phyloP scores from a whole-genome alignment of 1,284 basidiomycete species.

The Cryptococcus hybrid region DNA sequence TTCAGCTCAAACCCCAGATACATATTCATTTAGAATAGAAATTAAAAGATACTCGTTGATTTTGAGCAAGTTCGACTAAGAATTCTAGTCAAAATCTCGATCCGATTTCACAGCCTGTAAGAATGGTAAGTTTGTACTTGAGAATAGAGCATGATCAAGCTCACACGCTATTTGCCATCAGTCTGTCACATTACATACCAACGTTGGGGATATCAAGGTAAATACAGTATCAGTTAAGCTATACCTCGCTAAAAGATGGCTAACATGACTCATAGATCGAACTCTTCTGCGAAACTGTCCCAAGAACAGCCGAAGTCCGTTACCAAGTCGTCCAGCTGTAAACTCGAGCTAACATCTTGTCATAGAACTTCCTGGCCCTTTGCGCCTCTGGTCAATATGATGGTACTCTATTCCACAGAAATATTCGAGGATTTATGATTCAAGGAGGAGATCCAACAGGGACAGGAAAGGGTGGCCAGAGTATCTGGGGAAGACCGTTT shows the following conservation, averaged over 20 bases:
- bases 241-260: neutral
- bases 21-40: too few species aligned
- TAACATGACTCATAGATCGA: conserved; percentile 67
- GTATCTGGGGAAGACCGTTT: conserved; percentile 70
- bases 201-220: conserved; percentile 92
- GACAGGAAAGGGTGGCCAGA: conserved; percentile 55
- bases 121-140: too few species aligned
- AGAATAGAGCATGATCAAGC: too few species aligned
- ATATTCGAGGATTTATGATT: conserved; percentile 94
- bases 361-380: conserved; percentile 89
- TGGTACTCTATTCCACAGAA: conserved; percentile 81
- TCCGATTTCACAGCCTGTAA: too few species aligned
- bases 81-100: too few species aligned
- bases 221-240: conserved; percentile 6
- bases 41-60: too few species aligned
- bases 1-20: too few species aligned
- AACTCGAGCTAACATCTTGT: neutral
- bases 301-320: conserved; percentile 83
- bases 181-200: conserved; percentile 95
- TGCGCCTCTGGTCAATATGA: conserved; percentile 89
- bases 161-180: conserved; percentile 4
- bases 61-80: too few species aligned
- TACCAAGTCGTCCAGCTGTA: neutral
- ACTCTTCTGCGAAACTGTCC: conserved; percentile 93
- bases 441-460: conserved; percentile 87